Percentiles rank a stretch among this genome's conserved stretches.
phyloP scores from a whole-genome alignment of 495 filamentous ascomycete species.

The Penicillium alfredii region DNA sequence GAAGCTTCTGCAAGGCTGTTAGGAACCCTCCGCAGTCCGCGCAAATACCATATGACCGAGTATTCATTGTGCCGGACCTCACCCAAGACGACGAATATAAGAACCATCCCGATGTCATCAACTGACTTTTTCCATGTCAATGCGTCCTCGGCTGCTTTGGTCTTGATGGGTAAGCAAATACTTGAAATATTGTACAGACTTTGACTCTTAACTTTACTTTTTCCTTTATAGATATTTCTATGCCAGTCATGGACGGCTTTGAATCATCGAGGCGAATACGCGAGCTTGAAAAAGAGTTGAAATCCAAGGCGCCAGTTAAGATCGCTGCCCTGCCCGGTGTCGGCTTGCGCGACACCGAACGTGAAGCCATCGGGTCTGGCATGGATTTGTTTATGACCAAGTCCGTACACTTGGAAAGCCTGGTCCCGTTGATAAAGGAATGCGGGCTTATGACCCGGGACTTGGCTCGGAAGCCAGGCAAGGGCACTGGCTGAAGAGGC shows the following conservation, averaged over 20 bases:
- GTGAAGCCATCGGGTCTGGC: constrained; percentile 26
- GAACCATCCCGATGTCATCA: constrained; percentile 13
- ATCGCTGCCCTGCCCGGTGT: constrained; percentile 35
- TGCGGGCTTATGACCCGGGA: constrained; percentile 1
- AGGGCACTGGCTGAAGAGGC: too few relatives aligned
- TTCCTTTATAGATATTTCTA: constrained; percentile 40
- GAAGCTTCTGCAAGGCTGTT: constrained; percentile 42
- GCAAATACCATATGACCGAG: constrained; percentile 7
- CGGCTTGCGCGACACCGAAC: constrained; percentile 22
- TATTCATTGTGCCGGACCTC: constrained; percentile 15
- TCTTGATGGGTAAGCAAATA: constrained; percentile 46
- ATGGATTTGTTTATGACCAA: constrained; percentile 37
- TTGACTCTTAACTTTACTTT: background rate
- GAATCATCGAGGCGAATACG: constrained; percentile 47
- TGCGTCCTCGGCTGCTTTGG: constrained; percentile 31
- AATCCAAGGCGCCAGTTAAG: constrained; percentile 2
- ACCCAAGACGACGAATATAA: constrained; percentile 22
- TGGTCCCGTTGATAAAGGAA: constrained; percentile 13
- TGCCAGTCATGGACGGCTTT: constrained; percentile 55
- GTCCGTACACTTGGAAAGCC: constrained; percentile 17
- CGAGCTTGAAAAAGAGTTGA: constrained; percentile 27
- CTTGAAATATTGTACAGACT: background rate
- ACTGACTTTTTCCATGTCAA: constrained; percentile 34
- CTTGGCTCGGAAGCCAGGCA: too few relatives aligned
- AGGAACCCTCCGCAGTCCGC: constrained; percentile 15